Evolutionary conservation across 768 basidiomycete species (phyloP).

Genomic region (Agaricus sinodeliciosus): DNA sequence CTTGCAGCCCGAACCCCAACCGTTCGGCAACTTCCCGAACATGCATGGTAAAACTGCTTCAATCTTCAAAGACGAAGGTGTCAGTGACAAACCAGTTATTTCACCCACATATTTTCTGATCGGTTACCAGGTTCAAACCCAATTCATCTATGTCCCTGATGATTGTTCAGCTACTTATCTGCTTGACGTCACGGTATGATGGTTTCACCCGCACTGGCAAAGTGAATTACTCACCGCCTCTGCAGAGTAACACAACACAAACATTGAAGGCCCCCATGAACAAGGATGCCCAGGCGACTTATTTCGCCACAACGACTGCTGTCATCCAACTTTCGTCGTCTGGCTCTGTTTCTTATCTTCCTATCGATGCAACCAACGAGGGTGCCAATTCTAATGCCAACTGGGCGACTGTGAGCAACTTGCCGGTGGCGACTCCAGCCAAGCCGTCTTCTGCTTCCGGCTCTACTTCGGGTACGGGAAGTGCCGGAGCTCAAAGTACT

Average conservation of each 20-base stretch:
- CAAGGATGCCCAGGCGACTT: conserved; percentile 54
- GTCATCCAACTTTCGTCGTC: conserved; percentile 63
- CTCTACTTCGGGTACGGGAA: not conserved
- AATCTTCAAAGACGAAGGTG: conserved; percentile 54
- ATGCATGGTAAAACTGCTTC: conserved; percentile 62
- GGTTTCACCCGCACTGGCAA: not conserved
- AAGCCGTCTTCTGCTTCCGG: not conserved
- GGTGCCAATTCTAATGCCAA: conserved; percentile 35
- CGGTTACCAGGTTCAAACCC: conserved; percentile 48
- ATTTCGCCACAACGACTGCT: conserved; percentile 54
- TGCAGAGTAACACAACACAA: conserved; percentile 58
- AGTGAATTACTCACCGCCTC: conserved; percentile 1
- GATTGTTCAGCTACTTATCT: conserved; percentile 68
- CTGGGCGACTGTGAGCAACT: conserved; percentile 41
- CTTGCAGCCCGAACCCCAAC: conserved; percentile 60
- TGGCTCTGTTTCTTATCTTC: conserved; percentile 55
- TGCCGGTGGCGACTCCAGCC: conserved; percentile 30
- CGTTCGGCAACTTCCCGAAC: conserved; percentile 64
- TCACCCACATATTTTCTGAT: not conserved
- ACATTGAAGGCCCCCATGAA: conserved; percentile 50
- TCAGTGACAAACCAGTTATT: conserved; percentile 21
- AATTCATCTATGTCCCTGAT: conserved; percentile 73
- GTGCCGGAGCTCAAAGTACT: not conserved
- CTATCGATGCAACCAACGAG: conserved; percentile 42
- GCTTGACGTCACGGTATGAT: conserved; percentile 54